A percentile compares a stretch with the other conserved stretches of the same genome.
Conservation (phyloP, 176 grass and related monocot genomes). For the Oryza officinalis region DNA sequence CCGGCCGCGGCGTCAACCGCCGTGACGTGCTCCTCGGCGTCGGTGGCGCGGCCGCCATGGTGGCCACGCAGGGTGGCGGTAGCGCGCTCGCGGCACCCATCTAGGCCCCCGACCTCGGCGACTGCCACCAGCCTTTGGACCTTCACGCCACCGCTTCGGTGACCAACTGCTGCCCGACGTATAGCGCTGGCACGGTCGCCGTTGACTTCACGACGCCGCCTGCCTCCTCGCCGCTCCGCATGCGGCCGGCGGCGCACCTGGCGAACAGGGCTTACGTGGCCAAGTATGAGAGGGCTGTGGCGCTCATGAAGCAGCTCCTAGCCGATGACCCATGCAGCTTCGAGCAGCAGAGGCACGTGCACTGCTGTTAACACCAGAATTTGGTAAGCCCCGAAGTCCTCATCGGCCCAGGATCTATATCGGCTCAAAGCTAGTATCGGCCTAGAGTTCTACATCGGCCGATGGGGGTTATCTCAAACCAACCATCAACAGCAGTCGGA, state of each 20-base stretch:
- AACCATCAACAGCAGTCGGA: too few relatives aligned
- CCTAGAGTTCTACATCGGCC: too few relatives aligned
- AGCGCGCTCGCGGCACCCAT: conserved; percentile 51
- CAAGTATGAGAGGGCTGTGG: conserved; percentile 60
- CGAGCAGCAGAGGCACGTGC: conserved; percentile 59
- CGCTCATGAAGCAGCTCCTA: conserved; percentile 65
- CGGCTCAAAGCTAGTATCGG: too few relatives aligned
- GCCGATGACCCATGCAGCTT: conserved; percentile 79
- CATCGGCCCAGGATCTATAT: too few relatives aligned
- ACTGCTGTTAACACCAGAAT: too few relatives aligned
- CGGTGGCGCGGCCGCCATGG: conserved; percentile 37
- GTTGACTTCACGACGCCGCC: conserved; percentile 55
- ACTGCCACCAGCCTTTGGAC: conserved; percentile 36
- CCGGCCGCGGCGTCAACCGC: conserved; percentile 34
- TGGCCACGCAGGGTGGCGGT: background rate
- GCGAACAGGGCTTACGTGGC: conserved; percentile 44
- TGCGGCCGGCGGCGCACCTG: conserved; percentile 67
- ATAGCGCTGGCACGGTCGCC: background rate
- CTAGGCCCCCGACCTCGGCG: conserved; percentile 48
- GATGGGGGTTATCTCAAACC: too few relatives aligned
- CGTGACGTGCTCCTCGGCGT: conserved; percentile 65
- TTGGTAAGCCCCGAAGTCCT: too few relatives aligned
- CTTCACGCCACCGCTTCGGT: conserved; percentile 1
- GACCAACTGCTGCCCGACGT: conserved; percentile 57
- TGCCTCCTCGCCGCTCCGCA: conserved; percentile 40